Conservation (phyloP, 257 asterid species). For the Apocynum venetum region DNA sequence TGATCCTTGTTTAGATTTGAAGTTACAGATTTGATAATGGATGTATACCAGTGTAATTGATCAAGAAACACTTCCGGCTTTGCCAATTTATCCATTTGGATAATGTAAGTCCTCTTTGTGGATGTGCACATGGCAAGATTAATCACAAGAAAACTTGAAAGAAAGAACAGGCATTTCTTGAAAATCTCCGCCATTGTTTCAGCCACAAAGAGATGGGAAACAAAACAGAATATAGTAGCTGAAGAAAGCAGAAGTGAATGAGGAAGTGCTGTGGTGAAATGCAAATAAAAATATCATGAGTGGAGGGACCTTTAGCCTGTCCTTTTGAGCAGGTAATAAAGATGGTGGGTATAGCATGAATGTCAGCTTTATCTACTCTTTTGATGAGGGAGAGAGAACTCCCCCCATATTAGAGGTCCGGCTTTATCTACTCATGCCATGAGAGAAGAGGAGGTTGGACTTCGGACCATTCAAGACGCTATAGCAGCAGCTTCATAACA, state of each 20-base stretch:
- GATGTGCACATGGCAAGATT: slow-evolving; percentile 10
- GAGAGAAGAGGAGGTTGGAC: not conserved
- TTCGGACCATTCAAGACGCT: not conserved
- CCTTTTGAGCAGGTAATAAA: not conserved
- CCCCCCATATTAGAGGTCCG: too few relatives aligned
- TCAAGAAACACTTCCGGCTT: slow-evolving; percentile 63
- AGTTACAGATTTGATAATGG: slow-evolving; percentile 47
- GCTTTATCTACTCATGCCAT: not conserved
- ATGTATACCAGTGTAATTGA: slow-evolving; percentile 66
- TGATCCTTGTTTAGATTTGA: slow-evolving; percentile 12
- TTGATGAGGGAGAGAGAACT: too few relatives aligned
- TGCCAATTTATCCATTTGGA: slow-evolving; percentile 62
- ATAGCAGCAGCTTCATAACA: too few relatives aligned
- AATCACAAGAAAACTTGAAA: slow-evolving; percentile 21
- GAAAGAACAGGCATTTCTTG: slow-evolving; percentile 33
- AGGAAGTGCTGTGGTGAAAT: not conserved
- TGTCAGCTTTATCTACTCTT: slow-evolving; percentile 9
- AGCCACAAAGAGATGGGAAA: slow-evolving; percentile 3
- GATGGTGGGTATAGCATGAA: slow-evolving; percentile 9
- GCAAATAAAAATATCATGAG: not conserved
- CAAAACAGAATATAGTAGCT: not conserved
- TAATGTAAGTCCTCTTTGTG: slow-evolving; percentile 54
- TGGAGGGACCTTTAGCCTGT: not conserved
- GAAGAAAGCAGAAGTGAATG: not conserved
- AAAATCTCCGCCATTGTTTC: slow-evolving; percentile 36